Evolutionary conservation across 352 stramenopile species (phyloP).

Genomic region (Globisporangium apiculatum): DNA sequence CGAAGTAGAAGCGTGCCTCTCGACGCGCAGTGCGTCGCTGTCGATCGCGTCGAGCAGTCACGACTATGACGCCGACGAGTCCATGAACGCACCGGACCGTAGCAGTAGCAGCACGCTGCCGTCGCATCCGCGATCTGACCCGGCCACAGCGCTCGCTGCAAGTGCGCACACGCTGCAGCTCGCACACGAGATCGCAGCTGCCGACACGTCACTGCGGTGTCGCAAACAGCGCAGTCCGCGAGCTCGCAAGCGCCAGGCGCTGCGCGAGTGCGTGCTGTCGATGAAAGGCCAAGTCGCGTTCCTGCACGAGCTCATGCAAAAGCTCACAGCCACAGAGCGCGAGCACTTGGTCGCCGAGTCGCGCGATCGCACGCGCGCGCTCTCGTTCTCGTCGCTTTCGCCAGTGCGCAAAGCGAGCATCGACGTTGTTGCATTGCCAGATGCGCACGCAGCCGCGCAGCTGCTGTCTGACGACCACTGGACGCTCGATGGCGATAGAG

Average conservation of each 20-base stretch:
- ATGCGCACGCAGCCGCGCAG: conserved; percentile 3
- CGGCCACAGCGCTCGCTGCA: neutral
- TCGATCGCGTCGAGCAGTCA: neutral
- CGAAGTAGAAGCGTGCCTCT: neutral
- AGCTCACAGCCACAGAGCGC: neutral
- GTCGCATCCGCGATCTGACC: neutral
- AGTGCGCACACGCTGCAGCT: neutral
- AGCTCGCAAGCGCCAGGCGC: conserved; percentile 4
- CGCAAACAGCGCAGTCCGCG: conserved; percentile 6
- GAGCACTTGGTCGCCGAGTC: neutral
- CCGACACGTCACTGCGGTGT: neutral
- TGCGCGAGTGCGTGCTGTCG: conserved; percentile 12
- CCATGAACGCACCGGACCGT: neutral
- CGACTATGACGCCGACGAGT: conserved; percentile 4
- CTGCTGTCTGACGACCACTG: conserved; percentile 8
- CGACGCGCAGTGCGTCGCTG: neutral
- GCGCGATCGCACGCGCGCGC: neutral
- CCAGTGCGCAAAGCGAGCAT: conserved; percentile 8
- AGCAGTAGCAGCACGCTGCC: neutral
- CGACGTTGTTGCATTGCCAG: conserved; percentile 2
- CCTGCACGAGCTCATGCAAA: conserved; percentile 10
- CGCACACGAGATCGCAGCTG: neutral
- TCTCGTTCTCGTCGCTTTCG: conserved; percentile 12
- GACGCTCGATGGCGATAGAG: conserved; percentile 1
- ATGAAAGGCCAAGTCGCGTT: conserved; percentile 16